Conservation (phyloP, 2,329 filamentous ascomycete genomes). For the Aspergillus fijiensis region DNA sequence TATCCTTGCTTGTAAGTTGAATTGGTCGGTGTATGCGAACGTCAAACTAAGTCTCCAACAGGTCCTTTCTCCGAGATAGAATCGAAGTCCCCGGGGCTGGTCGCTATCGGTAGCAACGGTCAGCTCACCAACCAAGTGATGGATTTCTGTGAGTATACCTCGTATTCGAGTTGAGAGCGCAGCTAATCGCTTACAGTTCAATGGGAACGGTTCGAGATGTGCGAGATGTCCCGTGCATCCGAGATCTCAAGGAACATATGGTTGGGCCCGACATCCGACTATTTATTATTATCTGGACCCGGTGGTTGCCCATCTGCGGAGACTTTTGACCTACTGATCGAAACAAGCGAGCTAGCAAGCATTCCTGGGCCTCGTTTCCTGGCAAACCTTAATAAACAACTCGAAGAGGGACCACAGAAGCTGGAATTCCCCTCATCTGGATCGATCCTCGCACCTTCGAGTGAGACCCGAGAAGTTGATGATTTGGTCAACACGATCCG, state of each 20-base stretch:
- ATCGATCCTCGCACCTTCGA: constrained; percentile 82
- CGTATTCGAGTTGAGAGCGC: background rate
- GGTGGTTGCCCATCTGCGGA: constrained; percentile 51
- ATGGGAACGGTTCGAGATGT: constrained; percentile 90
- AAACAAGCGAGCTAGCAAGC: constrained; percentile 81
- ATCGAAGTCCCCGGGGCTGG: constrained; percentile 64
- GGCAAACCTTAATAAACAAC: constrained; percentile 59
- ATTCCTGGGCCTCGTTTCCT: constrained; percentile 70
- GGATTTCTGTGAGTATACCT: constrained; percentile 68
- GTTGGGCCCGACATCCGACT: constrained; percentile 82
- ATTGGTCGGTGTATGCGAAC: constrained; percentile 1
- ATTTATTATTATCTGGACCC: constrained; percentile 48
- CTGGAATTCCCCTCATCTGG: constrained; percentile 91
- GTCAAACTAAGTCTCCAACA: constrained; percentile 40
- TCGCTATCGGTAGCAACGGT: constrained; percentile 72
- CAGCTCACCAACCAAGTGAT: constrained; percentile 72
- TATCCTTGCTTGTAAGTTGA: constrained; percentile 58
- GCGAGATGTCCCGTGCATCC: constrained; percentile 82
- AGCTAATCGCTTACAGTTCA: constrained; percentile 52
- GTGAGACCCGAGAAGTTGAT: constrained; percentile 79
- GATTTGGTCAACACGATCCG: constrained; percentile 81
- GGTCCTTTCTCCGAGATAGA: constrained; percentile 72
- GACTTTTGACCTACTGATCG: constrained; percentile 78
- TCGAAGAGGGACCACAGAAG: constrained; percentile 53
- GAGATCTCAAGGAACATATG: constrained; percentile 89